phyloP scores from a whole-genome alignment of 768 basidiomycete species.

The Stropharia rugosoannulata region DNA sequence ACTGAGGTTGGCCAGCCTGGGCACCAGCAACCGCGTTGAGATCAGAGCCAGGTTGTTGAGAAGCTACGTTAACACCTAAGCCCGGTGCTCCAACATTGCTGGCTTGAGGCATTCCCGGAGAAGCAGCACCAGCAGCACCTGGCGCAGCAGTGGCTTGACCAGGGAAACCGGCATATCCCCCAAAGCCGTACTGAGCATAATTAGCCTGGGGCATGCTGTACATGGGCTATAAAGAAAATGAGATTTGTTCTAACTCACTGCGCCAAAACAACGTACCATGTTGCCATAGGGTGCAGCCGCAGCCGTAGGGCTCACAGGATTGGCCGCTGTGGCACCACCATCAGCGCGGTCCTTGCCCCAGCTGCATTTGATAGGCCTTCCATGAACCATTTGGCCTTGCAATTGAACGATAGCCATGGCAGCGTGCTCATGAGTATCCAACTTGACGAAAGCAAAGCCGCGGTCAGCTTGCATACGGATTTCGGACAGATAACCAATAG shows the following conservation, averaged over 20 bases:
- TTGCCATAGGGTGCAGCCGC: constrained; percentile 71
- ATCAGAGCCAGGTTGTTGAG: constrained; percentile 57
- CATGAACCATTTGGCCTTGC: constrained; percentile 96
- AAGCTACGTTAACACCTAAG: constrained; percentile 53
- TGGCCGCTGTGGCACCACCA: constrained; percentile 54
- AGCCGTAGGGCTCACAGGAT: constrained; percentile 58
- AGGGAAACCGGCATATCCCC: constrained; percentile 71
- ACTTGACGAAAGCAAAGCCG: constrained; percentile 98
- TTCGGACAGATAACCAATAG: constrained; percentile 97
- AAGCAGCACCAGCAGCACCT: constrained; percentile 47
- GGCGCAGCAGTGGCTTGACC: constrained; percentile 51
- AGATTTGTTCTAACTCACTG: neutral
- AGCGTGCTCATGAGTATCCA: constrained; percentile 98
- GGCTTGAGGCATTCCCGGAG: constrained; percentile 59
- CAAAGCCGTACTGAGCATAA: constrained; percentile 78
- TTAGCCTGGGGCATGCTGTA: constrained; percentile 87
- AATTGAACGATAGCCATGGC: constrained; percentile 97
- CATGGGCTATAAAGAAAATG: constrained; percentile 57
- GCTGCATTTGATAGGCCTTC: constrained; percentile 95
- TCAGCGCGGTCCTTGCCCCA: constrained; percentile 97
- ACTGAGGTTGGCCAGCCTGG: constrained; percentile 70
- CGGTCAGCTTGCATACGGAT: constrained; percentile 99
- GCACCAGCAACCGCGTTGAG: constrained; percentile 48
- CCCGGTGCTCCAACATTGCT: constrained; percentile 53
- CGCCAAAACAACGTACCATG: constrained; percentile 53